A percentile compares a stretch with the other conserved stretches of the same genome.
Conservation (phyloP, 2,329 filamentous ascomycete genomes). For the Talaromyces sp. region DNA sequence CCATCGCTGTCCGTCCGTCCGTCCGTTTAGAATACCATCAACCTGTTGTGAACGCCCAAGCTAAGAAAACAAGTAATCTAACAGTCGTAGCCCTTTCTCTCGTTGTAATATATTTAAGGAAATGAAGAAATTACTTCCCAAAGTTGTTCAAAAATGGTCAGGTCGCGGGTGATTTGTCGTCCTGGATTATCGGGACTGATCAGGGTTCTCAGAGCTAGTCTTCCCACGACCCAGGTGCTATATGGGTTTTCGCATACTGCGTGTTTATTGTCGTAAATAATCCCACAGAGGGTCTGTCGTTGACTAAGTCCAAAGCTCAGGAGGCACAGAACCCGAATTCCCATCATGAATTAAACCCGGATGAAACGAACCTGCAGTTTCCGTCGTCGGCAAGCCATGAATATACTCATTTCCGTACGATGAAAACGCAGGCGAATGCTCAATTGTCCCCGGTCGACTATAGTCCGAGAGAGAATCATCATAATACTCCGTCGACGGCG, state of each 20-base stretch:
- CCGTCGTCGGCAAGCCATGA: constrained; percentile 28
- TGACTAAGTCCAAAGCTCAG: constrained; percentile 35
- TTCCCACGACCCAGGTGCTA: background rate
- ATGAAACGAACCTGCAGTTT: constrained; percentile 28
- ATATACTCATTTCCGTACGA: constrained; percentile 36
- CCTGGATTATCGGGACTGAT: background rate
- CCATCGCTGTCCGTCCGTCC: background rate
- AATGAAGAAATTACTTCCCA: background rate
- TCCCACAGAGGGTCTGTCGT: background rate
- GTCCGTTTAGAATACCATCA: background rate
- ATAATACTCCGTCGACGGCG: constrained; percentile 32
- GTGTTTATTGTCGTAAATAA: background rate
- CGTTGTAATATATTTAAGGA: background rate
- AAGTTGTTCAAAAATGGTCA: background rate
- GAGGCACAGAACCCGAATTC: constrained; percentile 32
- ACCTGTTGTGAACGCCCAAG: constrained; percentile 2
- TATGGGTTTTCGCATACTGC: background rate
- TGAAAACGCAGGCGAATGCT: constrained; percentile 38
- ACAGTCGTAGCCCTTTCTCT: background rate
- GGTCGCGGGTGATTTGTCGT: background rate
- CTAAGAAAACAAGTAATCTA: background rate
- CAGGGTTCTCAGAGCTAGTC: background rate
- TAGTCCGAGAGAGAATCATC: constrained; percentile 33
- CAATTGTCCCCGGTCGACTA: constrained; percentile 29
- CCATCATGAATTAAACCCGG: constrained; percentile 32